A percentile compares a stretch with the other conserved stretches of the same genome.
Conservation (phyloP, 2,329 filamentous ascomycete species). For the Colletotrichum chrysophilum region DNA sequence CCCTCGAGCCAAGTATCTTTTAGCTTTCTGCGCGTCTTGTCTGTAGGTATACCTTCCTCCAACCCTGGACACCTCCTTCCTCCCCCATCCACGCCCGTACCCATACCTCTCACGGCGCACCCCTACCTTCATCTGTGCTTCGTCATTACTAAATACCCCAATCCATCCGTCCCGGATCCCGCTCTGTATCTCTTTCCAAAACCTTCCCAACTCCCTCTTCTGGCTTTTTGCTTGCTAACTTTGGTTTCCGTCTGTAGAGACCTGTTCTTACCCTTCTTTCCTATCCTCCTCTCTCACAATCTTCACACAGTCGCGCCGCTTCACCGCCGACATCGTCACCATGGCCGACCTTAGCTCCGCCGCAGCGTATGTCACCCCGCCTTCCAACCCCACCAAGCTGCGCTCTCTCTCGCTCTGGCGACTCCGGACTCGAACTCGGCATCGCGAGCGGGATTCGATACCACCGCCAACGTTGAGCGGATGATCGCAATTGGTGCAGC, state of each 20-base stretch:
- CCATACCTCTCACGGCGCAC: conserved; percentile 13
- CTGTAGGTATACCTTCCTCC: not conserved
- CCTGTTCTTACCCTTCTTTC: not conserved
- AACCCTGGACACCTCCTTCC: not conserved
- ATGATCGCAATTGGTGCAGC: not conserved
- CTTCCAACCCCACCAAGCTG: conserved; percentile 22
- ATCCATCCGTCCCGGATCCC: conserved; percentile 22
- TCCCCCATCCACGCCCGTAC: conserved; percentile 5
- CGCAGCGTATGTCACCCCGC: conserved; percentile 26
- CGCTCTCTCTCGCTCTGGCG: not conserved
- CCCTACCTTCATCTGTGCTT: conserved; percentile 23
- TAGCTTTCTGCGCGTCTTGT: not conserved
- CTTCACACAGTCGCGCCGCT: not conserved
- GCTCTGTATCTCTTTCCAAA: conserved; percentile 17
- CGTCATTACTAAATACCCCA: conserved; percentile 26
- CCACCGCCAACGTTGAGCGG: not conserved
- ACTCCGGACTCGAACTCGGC: not conserved
- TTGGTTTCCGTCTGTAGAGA: conserved; percentile 6
- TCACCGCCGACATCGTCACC: conserved; percentile 10
- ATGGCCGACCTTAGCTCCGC: conserved; percentile 26
- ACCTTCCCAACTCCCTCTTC: conserved; percentile 19
- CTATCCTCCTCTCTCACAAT: not conserved
- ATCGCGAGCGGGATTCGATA: not conserved
- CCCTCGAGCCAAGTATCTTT: conserved; percentile 9
- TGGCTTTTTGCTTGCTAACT: conserved; percentile 17